Conservation (phyloP, 495 filamentous ascomycete genomes). For the Lasiosphaeriaceae sp. region DNA sequence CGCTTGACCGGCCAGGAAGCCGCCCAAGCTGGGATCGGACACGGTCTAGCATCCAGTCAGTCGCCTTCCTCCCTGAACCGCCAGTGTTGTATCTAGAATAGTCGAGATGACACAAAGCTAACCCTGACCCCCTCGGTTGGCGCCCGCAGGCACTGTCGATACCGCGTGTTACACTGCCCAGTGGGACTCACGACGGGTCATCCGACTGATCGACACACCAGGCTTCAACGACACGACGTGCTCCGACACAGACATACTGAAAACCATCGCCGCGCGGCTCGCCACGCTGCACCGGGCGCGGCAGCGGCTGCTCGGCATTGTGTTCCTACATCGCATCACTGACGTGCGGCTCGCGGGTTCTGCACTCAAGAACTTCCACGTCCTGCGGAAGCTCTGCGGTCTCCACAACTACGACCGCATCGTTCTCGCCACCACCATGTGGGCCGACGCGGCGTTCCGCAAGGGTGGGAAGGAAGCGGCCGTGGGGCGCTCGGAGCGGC, state of each 20-base stretch:
- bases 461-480: neutral
- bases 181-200: neutral
- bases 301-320: constrained; percentile 9
- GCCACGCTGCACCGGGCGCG: neutral
- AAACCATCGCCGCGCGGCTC: constrained; percentile 24
- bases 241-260: constrained; percentile 38
- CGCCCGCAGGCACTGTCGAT: constrained; percentile 6
- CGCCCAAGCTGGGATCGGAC: constrained; percentile 18
- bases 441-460: constrained; percentile 16
- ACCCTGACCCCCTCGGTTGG: no score
- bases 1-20: constrained; percentile 14
- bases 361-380: constrained; percentile 34
- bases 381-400: constrained; percentile 44
- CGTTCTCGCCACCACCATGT: constrained; percentile 43
- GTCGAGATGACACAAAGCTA: no score
- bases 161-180: neutral
- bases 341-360: constrained; percentile 33
- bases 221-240: constrained; percentile 48
- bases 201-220: constrained; percentile 45
- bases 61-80: neutral
- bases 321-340: constrained; percentile 14
- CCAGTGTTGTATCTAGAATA: no score
- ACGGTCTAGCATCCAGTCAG: constrained; percentile 24
- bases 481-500: neutral
- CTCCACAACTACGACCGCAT: constrained; percentile 31